A percentile compares a stretch with the other conserved stretches of the same genome.
Conservation (phyloP, 306 rosid genomes). For the Lathyrus aphaca region DNA sequence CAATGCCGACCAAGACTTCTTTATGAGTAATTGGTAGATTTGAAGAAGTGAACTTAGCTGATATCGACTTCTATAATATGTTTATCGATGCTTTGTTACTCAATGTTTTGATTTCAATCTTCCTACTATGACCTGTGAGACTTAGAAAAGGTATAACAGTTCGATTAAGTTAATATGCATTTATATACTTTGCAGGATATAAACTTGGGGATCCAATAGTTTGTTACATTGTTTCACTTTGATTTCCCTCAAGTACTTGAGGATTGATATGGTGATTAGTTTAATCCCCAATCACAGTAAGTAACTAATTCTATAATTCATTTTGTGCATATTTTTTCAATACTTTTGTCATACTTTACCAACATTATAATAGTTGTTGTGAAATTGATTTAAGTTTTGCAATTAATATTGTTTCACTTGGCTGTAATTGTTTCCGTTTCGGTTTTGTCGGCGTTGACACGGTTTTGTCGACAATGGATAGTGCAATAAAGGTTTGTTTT, state of each 20-base stretch:
- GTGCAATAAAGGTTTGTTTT: too few relatives aligned
- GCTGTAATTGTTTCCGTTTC: too few relatives aligned
- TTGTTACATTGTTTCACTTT: too few relatives aligned
- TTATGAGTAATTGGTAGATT: constrained; percentile 60
- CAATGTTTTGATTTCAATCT: constrained; percentile 48
- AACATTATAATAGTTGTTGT: not conserved
- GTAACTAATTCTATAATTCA: not conserved
- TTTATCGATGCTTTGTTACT: constrained; percentile 57
- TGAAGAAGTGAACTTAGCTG: constrained; percentile 59
- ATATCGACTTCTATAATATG: constrained; percentile 54
- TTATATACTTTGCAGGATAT: constrained; percentile 38
- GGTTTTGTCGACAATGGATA: too few relatives aligned
- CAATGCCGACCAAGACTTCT: too few relatives aligned
- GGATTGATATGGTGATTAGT: constrained; percentile 48
- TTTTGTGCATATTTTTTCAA: too few relatives aligned
- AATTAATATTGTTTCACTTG: too few relatives aligned
- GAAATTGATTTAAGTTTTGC: too few relatives aligned
- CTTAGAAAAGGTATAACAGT: not conserved
- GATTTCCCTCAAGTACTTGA: constrained; percentile 59
- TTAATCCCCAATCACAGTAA: constrained; percentile 50
- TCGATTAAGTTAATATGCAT: not conserved
- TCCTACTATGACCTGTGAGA: not conserved
- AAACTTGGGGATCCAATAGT: constrained; percentile 56
- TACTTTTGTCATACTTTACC: not conserved
- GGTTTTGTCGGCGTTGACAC: too few relatives aligned